Evolutionary conservation across 371 early-diverging fungal species (phyloP), one percentile per base, ranked within the genome.

Genomic region (Rhizomucor pusillus): DNA sequence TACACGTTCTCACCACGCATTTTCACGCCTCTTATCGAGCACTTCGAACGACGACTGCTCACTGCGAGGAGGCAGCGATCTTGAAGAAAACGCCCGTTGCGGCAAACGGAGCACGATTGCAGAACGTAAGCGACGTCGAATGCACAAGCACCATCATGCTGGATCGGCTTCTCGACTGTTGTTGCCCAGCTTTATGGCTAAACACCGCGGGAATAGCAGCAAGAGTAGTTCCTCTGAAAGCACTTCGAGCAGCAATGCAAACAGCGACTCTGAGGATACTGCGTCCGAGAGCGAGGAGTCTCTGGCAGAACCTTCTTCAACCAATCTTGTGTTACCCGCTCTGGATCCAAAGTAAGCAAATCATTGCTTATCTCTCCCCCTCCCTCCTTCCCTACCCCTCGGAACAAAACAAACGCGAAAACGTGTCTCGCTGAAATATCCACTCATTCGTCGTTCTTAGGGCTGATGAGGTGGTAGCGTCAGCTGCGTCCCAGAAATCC

Each of bases 281-380:
- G 29, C 35, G 7, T 36, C 56, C 2, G 56, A 56, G 18, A 39
- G 41, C 29, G 29, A 45, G 16, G 41, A 41, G 3, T 41, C 19
- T 14, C 16, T 16, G 41, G 41, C 14, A 41, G 41, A 41, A 16
- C 7, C 53, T 37, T 43, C 19, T 47, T 20, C 53, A 16, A 45
- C 60, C 13, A 61, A 73, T 41, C 55, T 77, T 18, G 71, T 77
- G 35, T 62, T 77, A 52, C 74, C 73, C 12, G 71, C 69, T 40
- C 51, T 77, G 22, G 74, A 77, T 57, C 77, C 71, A 57, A 67
- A 57, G 77, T 73, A 69, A 56, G 51, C 34, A 47, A 12, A 41
- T n/a, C n/a, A n/a, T n/a, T n/a, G n/a, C n/a, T n/a, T n/a, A n/a
- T n/a, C n/a, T n/a, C n/a, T n/a, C n/a, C n/a, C n/a, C n/a, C n/a